Base-by-base conservation (phyloP, 768 basidiomycete species). In the Roridomyces roridus region DNA sequence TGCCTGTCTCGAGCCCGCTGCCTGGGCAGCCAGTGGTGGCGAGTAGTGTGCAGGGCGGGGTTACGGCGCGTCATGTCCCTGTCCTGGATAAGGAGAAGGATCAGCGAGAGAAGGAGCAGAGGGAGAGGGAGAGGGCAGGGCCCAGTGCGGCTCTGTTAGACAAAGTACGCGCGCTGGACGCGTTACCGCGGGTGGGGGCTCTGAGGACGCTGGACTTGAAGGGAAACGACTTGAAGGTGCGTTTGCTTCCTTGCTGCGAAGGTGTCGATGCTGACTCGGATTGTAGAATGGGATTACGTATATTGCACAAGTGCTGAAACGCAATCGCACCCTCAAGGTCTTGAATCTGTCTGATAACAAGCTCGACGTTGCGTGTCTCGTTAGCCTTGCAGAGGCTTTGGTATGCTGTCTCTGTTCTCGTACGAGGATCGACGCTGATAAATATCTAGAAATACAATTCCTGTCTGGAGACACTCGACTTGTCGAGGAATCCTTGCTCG, bases 261-360 rank as follows among this genome's bases (percentile, higher is more conserved):
- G 36, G 36, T 25, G 17, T n/a, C n/a, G n/a, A 4, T 48, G 49
- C 43, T 40, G 45, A 49, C 24, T 31, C 51, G 44, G 14, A n/a
- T n/a, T 39, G 83, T 44, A 82, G 81, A 83, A 72, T 39, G 96
- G 96, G 0, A 88, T 98, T 29, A 85, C 84, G 0, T 98, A 97
- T 67, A 85, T 98, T 43, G 89, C 95, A 0, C 96, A 98, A 72
- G 96, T 98, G 0, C 77, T 98, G 60, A 98, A 98, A 69, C 88
- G 96, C 31, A 98, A 99, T 72, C 80, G 95, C 39, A 98, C 96
- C 4, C 78, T 98, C 40, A 97, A 96, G 72, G 88, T 98, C 6
- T 80, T 98, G 23, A 98, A 98, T 70, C 74, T 98, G 48, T 89
- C 91, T 66, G 96, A 98, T 70, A 98, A 98, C 71, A 94, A 91